Conservation (phyloP, 2,329 filamentous ascomycete species). For the Ascochyta pisi region DNA sequence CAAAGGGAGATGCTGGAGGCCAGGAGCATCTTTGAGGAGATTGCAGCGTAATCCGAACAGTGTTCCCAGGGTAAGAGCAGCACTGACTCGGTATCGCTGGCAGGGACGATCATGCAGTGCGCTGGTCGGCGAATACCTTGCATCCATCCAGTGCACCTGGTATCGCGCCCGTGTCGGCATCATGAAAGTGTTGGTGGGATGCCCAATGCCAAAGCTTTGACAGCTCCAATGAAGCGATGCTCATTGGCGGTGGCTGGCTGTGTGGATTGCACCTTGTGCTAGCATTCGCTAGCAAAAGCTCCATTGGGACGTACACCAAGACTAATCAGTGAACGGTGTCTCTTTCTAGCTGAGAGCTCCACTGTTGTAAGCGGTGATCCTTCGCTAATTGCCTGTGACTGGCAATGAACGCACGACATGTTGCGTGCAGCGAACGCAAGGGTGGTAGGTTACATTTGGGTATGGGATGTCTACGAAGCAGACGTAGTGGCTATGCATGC, state of each 20-base stretch:
- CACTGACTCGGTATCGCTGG: constrained; percentile 15
- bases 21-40: constrained; percentile 9
- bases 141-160: constrained; percentile 14
- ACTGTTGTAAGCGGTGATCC: constrained; percentile 4
- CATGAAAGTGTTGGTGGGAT: constrained; percentile 15
- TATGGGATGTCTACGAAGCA: no score
- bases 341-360: constrained; percentile 7
- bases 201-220: constrained; percentile 7
- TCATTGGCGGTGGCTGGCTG: constrained; percentile 27
- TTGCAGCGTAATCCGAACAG: not conserved
- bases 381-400: constrained; percentile 1
- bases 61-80: not conserved
- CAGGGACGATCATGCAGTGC: constrained; percentile 21
- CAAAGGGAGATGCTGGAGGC: not conserved
- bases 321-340: constrained; percentile 3
- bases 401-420: constrained; percentile 4
- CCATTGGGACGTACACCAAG: constrained; percentile 8
- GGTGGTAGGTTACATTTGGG: no score
- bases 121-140: constrained; percentile 23
- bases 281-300: constrained; percentile 22
- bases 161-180: constrained; percentile 9
- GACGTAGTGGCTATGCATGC: not conserved
- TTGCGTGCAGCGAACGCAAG: constrained; percentile 7
- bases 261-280: constrained; percentile 19
- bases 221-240: constrained; percentile 10